These are phyloP conservation scores for Nissolia schottii DNA, from an alignment of 306 rosid species.

Conservation along the genomic window DNA sequence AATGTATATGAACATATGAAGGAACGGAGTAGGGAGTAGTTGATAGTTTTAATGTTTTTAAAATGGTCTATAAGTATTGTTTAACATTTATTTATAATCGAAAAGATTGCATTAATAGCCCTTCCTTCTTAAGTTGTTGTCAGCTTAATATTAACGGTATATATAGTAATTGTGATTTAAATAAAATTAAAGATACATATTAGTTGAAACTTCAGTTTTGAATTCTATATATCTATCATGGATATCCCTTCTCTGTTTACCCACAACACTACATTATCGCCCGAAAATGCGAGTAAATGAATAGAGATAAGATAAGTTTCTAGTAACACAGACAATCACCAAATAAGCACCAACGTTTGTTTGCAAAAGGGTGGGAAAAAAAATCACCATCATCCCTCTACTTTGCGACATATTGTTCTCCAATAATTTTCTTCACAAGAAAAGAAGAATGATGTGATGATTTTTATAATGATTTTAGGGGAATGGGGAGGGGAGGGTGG, in stretches of 20 bases:
- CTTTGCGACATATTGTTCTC: not conserved
- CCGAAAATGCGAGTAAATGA: not conserved
- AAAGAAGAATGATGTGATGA: not conserved
- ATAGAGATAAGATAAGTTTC: conserved; percentile 3
- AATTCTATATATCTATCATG: not conserved
- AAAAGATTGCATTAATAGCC: not conserved
- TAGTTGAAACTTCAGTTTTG: not conserved
- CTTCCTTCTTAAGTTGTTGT: not conserved
- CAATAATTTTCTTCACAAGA: not conserved
- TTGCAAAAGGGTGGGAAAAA: not conserved
- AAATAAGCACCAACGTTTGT: conserved; percentile 7
- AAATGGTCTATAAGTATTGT: too few relatives aligned
- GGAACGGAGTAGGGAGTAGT: too few relatives aligned
- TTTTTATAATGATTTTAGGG: not conserved
- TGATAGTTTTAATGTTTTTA: too few relatives aligned
- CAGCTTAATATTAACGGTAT: not conserved
- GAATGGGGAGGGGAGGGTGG: not conserved
- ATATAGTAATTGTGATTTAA: too few relatives aligned
- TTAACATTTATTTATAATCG: not conserved
- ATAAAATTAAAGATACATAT: not conserved
- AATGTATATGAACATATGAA: too few relatives aligned
- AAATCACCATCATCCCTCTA: not conserved
- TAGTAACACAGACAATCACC: not conserved
- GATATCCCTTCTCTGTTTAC: not conserved
- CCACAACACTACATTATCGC: not conserved